Evolutionary conservation across 176 grass and related monocot species (phyloP).

Genomic region (Rhynchospora breviuscula): DNA sequence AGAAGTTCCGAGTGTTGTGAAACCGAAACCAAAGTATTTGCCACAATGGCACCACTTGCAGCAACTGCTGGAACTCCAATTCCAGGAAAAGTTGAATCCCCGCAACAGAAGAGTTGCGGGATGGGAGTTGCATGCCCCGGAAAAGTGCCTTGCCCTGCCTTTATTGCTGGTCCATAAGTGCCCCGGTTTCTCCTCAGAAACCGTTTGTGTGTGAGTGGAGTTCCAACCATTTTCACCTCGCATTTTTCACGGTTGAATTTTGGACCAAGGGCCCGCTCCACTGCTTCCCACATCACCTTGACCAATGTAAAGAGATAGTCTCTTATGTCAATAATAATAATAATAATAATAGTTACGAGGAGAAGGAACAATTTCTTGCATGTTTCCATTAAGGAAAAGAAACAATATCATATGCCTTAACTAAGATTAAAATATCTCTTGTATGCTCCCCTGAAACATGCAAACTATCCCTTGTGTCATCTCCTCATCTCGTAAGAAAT

Average conservation of each 20-base stretch:
- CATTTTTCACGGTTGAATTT: slow-evolving; percentile 72
- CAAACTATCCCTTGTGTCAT: background rate
- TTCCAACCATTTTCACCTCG: slow-evolving; percentile 73
- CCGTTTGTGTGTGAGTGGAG: slow-evolving; percentile 71
- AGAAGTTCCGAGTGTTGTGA: slow-evolving; percentile 87
- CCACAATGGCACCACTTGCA: slow-evolving; percentile 88
- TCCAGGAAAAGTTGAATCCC: slow-evolving; percentile 90
- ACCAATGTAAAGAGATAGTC: slow-evolving; percentile 20
- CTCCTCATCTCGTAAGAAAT: background rate
- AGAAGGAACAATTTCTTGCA: background rate
- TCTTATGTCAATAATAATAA: background rate
- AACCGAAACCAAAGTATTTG: slow-evolving; percentile 70
- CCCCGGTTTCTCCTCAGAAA: slow-evolving; percentile 84
- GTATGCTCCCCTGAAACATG: background rate
- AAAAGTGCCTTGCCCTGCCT: slow-evolving; percentile 82
- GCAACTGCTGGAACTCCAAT: slow-evolving; percentile 90
- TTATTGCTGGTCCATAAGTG: slow-evolving; percentile 94
- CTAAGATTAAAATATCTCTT: background rate
- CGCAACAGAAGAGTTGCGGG: slow-evolving; percentile 87
- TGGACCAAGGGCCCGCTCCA: slow-evolving; percentile 68
- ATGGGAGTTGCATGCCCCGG: slow-evolving; percentile 82
- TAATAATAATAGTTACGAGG: slow-evolving; percentile 1
- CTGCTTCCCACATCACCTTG: slow-evolving; percentile 94
- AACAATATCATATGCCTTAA: background rate
- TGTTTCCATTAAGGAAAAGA: background rate